phyloP scores from a whole-genome alignment of 768 basidiomycete genomes.

The Dentipellis fragilis region DNA sequence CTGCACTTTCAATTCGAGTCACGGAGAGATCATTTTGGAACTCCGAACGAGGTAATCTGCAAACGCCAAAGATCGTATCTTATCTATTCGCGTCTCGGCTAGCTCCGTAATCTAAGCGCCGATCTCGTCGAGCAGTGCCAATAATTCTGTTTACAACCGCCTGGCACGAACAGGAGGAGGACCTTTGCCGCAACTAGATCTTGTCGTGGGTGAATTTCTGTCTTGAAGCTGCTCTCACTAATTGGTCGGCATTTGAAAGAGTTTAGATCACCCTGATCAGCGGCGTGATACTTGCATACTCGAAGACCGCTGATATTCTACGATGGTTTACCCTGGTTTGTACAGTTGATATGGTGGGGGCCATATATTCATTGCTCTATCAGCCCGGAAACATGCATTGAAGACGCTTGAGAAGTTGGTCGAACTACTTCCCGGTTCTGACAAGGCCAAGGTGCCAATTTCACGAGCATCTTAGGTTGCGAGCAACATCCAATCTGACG shows the following conservation, averaged over 20 bases:
- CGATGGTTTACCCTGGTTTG: conserved; percentile 5
- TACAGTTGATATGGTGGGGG: no score
- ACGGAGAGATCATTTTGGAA: neutral
- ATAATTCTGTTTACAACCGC: no score
- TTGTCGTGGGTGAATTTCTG: no score
- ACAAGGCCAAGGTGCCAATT: conserved; percentile 40
- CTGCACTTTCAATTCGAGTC: neutral
- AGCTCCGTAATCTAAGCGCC: no score
- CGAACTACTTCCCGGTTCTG: conserved; percentile 35
- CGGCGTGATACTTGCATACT: no score
- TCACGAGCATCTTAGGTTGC: neutral
- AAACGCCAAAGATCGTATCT: neutral
- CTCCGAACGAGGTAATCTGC: neutral
- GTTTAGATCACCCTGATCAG: no score
- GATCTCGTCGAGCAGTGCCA: no score
- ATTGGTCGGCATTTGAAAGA: no score
- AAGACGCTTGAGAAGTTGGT: conserved; percentile 46
- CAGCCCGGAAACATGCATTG: conserved; percentile 42
- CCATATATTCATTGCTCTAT: neutral
- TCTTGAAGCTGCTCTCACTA: no score
- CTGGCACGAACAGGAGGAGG: no score
- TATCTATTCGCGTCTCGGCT: neutral
- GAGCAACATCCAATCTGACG: neutral
- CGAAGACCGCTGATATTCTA: neutral
- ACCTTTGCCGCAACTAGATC: no score